Percentiles rank a stretch among this genome's conserved stretches.
These are phyloP conservation scores for Phanerodontia chrysosporium DNA, from an alignment of 768 basidiomycete species.

Conservation along the genomic window DNA sequence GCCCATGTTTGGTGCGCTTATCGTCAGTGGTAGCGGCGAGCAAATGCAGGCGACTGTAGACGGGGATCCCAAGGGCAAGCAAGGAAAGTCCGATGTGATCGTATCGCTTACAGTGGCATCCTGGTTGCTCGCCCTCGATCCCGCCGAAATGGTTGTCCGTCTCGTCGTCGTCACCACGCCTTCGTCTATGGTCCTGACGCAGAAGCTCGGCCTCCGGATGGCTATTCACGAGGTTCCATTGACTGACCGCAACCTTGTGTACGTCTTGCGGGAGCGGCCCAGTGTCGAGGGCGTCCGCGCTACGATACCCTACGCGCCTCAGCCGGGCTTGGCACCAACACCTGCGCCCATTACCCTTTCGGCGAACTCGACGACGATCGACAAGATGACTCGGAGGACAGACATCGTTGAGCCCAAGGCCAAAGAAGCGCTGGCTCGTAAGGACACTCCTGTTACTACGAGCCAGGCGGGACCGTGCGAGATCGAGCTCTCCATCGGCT, in stretches of 20 bases:
- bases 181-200: not conserved
- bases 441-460: not conserved
- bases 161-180: not conserved
- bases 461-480: not conserved
- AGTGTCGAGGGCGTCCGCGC: not conserved
- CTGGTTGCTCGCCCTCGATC: constrained; percentile 17
- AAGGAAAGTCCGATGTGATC: constrained; percentile 13
- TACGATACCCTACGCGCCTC: not conserved
- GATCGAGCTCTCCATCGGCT: not conserved
- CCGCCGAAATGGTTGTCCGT: not conserved
- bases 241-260: not conserved
- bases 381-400: not conserved
- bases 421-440: not conserved
- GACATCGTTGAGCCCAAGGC: not conserved
- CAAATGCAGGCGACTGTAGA: constrained; percentile 12
- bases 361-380: not conserved
- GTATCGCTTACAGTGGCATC: constrained; percentile 26
- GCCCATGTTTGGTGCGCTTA: constrained; percentile 17
- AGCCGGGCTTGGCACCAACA: not conserved
- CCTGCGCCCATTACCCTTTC: not conserved
- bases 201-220: constrained; percentile 4
- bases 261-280: not conserved
- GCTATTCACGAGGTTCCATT: not conserved
- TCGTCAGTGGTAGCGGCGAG: constrained; percentile 10
- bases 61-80: constrained; percentile 13